Percentiles rank a stretch among this genome's conserved stretches.
These are phyloP conservation scores for Thermothielavioides terrestris DNA, from an alignment of 495 filamentous ascomycete species.

Conservation along the genomic window DNA sequence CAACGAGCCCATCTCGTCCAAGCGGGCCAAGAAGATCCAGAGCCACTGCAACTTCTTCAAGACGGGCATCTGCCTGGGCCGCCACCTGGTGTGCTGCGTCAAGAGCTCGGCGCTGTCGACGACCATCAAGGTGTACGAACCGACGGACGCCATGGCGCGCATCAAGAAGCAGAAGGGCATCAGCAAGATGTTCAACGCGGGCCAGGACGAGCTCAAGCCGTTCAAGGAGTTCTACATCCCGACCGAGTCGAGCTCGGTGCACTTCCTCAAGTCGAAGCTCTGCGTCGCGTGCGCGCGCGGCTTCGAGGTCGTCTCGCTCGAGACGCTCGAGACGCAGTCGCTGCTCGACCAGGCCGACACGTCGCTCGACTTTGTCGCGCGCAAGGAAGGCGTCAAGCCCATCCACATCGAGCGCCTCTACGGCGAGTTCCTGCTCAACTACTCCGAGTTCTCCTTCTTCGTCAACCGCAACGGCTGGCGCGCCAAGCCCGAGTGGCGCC, in stretches of 20 bases:
- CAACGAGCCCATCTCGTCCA: conserved; percentile 66
- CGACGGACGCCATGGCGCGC: conserved; percentile 81
- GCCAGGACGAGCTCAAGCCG: conserved; percentile 87
- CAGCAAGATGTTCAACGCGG: conserved; percentile 86
- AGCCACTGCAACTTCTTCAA: conserved; percentile 98
- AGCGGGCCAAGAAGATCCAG: conserved; percentile 94
- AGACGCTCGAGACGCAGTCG: conserved; percentile 95
- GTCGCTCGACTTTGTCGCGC: conserved; percentile 89
- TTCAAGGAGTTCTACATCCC: conserved; percentile 99
- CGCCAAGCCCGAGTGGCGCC: conserved; percentile 89
- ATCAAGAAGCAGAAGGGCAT: conserved; percentile 87
- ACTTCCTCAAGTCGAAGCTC: conserved; percentile 92
- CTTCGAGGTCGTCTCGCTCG: conserved; percentile 94
- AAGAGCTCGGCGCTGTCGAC: conserved; percentile 83
- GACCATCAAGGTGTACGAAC: conserved; percentile 96
- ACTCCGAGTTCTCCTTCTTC: conserved; percentile 97
- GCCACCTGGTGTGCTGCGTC: conserved; percentile 90
- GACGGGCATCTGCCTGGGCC: conserved; percentile 85
- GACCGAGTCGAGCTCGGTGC: conserved; percentile 88
- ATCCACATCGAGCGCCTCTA: conserved; percentile 96
- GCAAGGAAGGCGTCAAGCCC: conserved; percentile 88
- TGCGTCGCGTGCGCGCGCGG: conserved; percentile 92
- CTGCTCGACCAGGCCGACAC: conserved; percentile 97
- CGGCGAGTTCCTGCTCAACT: conserved; percentile 95
- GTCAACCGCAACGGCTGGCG: conserved; percentile 98